Percentiles rank a stretch among this genome's conserved stretches.
These are phyloP conservation scores for Nemania serpens DNA, from an alignment of 2,329 filamentous ascomycete species.

Conservation along the genomic window DNA sequence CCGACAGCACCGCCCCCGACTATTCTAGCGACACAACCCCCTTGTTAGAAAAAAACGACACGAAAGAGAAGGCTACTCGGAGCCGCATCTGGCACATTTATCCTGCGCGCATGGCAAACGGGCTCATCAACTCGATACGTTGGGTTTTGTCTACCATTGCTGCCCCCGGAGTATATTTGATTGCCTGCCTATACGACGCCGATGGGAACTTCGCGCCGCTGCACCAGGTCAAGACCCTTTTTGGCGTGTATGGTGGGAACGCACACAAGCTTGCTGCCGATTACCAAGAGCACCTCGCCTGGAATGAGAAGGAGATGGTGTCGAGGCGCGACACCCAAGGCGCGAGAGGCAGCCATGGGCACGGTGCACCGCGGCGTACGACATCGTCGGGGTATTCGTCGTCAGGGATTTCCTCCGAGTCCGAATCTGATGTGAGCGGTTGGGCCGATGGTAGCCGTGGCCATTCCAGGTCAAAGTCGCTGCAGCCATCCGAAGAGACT, in stretches of 20 bases:
- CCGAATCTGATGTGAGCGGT: slow-evolving; percentile 63
- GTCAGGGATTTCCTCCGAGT: slow-evolving; percentile 72
- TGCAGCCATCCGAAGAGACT: slow-evolving; percentile 64
- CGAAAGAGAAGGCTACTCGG: slow-evolving; percentile 44
- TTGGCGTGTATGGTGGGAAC: slow-evolving; percentile 51
- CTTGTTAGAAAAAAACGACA: slow-evolving; percentile 54
- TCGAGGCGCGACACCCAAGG: slow-evolving; percentile 36
- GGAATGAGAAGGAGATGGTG: slow-evolving; percentile 40
- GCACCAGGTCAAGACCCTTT: slow-evolving; percentile 70
- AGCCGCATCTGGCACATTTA: slow-evolving; percentile 59
- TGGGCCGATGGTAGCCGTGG: slow-evolving; percentile 44
- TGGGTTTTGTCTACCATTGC: slow-evolving; percentile 79
- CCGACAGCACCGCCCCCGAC: slow-evolving; percentile 32
- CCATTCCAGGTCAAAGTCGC: slow-evolving; percentile 68
- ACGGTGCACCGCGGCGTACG: slow-evolving; percentile 32
- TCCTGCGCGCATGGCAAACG: slow-evolving; percentile 71
- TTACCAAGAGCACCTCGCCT: slow-evolving; percentile 40
- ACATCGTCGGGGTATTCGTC: slow-evolving; percentile 58
- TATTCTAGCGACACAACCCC: slow-evolving; percentile 70
- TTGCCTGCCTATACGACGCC: slow-evolving; percentile 82
- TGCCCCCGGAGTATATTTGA: slow-evolving; percentile 79
- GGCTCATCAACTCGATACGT: slow-evolving; percentile 75
- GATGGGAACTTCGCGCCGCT: slow-evolving; percentile 79
- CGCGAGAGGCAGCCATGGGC: slow-evolving; percentile 34
- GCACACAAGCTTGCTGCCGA: slow-evolving; percentile 55